phyloP scores from a whole-genome alignment of 352 stramenopile genomes.

The Aphanomyces euteiches region DNA sequence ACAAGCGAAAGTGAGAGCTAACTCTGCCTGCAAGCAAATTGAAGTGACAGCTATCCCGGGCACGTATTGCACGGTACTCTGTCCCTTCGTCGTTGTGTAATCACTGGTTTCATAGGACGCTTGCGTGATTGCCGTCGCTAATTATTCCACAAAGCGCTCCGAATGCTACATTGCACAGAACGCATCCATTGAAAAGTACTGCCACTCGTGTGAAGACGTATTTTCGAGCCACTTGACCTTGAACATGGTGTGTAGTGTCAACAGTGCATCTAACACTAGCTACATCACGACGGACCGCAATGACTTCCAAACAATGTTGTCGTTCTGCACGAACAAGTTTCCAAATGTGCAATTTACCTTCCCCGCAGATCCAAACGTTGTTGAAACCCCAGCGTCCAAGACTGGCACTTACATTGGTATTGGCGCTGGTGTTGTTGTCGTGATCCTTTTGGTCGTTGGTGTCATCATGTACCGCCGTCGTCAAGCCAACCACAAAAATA shows the following conservation, averaged over 20 bases:
- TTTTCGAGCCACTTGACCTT: conserved; percentile 1
- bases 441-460: conserved; percentile 19
- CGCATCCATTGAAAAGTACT: conserved; percentile 1
- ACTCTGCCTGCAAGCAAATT: neutral
- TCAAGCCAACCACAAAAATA: neutral
- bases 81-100: neutral
- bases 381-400: neutral
- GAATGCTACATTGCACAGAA: neutral
- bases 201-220: conserved; percentile 12
- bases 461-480: conserved; percentile 27
- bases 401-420: conserved; percentile 29
- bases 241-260: conserved; percentile 10
- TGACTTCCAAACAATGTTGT: neutral
- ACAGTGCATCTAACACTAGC: neutral
- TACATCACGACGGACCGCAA: conserved; percentile 17
- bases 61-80: conserved; percentile 6
- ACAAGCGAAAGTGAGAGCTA: neutral
- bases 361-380: conserved; percentile 2
- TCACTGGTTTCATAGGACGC: neutral
- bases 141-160: neutral
- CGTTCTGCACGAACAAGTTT: conserved; percentile 20
- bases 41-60: neutral
- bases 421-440: conserved; percentile 24
- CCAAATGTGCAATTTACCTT: neutral
- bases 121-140: neutral